A percentile compares a stretch with the other conserved stretches of the same genome.
phyloP scores from a whole-genome alignment of 768 basidiomycete genomes.

The Russula ochroleuca region DNA sequence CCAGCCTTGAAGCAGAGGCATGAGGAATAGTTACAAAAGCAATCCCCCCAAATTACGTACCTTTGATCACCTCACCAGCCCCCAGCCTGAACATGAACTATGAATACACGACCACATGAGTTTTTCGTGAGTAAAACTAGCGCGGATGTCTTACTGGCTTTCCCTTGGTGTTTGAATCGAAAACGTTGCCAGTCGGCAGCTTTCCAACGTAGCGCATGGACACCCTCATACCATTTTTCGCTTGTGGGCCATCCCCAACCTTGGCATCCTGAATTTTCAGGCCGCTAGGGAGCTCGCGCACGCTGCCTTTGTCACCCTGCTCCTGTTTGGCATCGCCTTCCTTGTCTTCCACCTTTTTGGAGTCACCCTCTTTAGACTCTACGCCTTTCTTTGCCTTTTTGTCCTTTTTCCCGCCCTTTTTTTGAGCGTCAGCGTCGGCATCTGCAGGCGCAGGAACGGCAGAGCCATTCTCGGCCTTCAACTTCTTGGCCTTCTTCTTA shows the following conservation, averaged over 20 bases:
- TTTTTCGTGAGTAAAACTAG: background rate
- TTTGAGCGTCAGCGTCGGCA: conserved; percentile 30
- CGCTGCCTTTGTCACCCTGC: conserved; percentile 36
- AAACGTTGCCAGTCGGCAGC: conserved; percentile 66
- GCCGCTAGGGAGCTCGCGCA: conserved; percentile 57
- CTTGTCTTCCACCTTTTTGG: conserved; percentile 25
- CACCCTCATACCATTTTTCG: conserved; percentile 80
- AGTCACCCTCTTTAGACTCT: conserved; percentile 25
- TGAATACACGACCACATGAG: conserved; percentile 21
- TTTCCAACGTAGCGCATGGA: conserved; percentile 93
- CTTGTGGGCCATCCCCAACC: conserved; percentile 75
- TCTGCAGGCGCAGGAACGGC: conserved; percentile 35
- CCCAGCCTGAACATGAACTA: conserved; percentile 80
- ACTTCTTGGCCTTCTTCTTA: conserved; percentile 71
- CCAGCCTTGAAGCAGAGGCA: conserved; percentile 55
- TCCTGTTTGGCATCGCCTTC: conserved; percentile 31
- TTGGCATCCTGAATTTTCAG: conserved; percentile 74
- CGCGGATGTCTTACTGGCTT: conserved; percentile 59
- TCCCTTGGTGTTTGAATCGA: conserved; percentile 80
- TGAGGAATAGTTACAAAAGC: conserved; percentile 6
- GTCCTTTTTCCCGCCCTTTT: conserved; percentile 39
- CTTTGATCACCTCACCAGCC: conserved; percentile 88
- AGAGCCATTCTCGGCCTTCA: conserved; percentile 55
- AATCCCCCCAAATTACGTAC: conserved; percentile 35
- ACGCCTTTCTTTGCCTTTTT: conserved; percentile 35